These are phyloP conservation scores for Wallacemonas sp. DNA, from an alignment of 208 protist species.

Conservation along the genomic window DNA sequence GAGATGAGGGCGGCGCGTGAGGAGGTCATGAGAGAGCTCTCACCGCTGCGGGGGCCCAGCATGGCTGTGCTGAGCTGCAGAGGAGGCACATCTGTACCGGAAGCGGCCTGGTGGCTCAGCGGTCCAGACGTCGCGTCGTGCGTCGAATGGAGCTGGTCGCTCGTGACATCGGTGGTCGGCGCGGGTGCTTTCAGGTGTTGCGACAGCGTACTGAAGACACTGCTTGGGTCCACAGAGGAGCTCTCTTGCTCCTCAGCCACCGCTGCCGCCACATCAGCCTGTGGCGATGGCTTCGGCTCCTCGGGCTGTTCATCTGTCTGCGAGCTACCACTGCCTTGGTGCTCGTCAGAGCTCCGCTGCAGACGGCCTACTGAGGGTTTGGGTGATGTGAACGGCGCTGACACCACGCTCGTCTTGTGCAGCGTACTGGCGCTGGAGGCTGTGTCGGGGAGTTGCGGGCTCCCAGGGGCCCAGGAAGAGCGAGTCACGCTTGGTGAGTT, in stretches of 20 bases:
- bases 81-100: background rate
- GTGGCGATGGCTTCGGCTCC: background rate
- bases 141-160: background rate
- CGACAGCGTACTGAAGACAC: conserved; percentile 83
- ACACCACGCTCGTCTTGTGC: background rate
- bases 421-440: background rate
- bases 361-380: background rate
- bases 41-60: background rate
- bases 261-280: background rate
- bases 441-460: background rate
- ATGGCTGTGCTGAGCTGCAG: conserved; percentile 4
- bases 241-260: conserved; percentile 21
- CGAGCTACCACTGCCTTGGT: background rate
- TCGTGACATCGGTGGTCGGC: background rate
- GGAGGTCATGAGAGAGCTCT: background rate
- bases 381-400: background rate
- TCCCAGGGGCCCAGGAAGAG: conserved; percentile 13
- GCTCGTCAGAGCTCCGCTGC: background rate
- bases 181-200: conserved; percentile 50
- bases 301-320: background rate
- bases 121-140: background rate
- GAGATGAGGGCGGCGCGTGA: background rate
- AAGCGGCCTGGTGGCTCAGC: background rate
- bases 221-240: conserved; percentile 43
- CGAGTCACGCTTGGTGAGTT: conserved; percentile 2